Evolutionary conservation across 176 grass and related monocot species (phyloP).

Genomic region (Tillandsia leiboldiana): DNA sequence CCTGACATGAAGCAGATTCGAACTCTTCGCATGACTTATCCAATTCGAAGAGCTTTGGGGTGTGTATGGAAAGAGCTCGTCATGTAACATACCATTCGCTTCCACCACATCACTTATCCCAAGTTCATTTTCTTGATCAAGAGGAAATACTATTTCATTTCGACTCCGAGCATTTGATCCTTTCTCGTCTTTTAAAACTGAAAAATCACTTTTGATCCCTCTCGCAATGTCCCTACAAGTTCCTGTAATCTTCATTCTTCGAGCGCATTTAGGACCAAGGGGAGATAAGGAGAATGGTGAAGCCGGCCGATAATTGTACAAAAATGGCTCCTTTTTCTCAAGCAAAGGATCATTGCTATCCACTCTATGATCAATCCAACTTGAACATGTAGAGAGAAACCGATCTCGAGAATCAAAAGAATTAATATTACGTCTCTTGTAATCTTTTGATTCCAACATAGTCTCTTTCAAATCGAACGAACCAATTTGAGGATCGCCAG

Average conservation of each 20-base stretch:
- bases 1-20: slow-evolving; percentile 37
- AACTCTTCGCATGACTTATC: slow-evolving; percentile 29
- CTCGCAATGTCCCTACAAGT: slow-evolving; percentile 23
- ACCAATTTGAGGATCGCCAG: slow-evolving; percentile 17
- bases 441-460: slow-evolving; percentile 35
- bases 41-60: slow-evolving; percentile 22
- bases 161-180: slow-evolving; percentile 20
- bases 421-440: slow-evolving; percentile 57
- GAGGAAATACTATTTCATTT: slow-evolving; percentile 2
- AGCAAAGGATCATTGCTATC: slow-evolving; percentile 61
- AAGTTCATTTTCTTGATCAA: slow-evolving; percentile 26
- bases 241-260: slow-evolving; percentile 42
- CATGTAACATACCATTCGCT: slow-evolving; percentile 34
- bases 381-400: slow-evolving; percentile 20
- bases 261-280: slow-evolving; percentile 70
- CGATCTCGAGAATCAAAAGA: slow-evolving; percentile 23
- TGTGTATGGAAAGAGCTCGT: slow-evolving; percentile 35
- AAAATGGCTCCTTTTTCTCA: slow-evolving; percentile 32
- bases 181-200: slow-evolving; percentile 28
- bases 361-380: slow-evolving; percentile 9
- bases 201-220: slow-evolving; percentile 45
- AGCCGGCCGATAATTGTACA: slow-evolving; percentile 14
- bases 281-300: slow-evolving; percentile 67
- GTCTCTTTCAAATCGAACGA: slow-evolving; percentile 19
- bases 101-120: slow-evolving; percentile 20